Percentiles rank a stretch among this genome's conserved stretches.
Evolutionary conservation across 208 protist genomes (phyloP).

Genomic region (Wallacemonas sp.): DNA sequence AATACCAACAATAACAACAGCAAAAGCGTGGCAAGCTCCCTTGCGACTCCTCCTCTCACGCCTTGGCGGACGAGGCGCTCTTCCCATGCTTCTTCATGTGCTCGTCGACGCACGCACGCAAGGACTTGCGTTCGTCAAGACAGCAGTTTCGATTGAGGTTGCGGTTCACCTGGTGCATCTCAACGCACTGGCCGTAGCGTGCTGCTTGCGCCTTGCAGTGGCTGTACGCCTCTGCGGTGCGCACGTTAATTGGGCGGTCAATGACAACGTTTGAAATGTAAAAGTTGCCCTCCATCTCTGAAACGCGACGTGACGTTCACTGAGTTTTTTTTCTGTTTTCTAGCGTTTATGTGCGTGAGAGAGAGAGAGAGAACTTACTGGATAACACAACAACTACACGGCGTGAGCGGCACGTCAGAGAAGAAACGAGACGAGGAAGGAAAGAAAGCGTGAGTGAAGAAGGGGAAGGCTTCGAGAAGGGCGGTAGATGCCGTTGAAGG

Average conservation of each 20-base stretch:
- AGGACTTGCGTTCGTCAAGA: conserved; percentile 43
- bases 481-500: too few relatives aligned
- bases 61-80: neutral
- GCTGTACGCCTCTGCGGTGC: conserved; percentile 57
- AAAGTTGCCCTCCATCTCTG: conserved; percentile 88
- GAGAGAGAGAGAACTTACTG: too few relatives aligned
- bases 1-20: too few relatives aligned
- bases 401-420: neutral
- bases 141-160: conserved; percentile 59
- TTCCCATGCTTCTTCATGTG: conserved; percentile 30
- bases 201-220: conserved; percentile 54
- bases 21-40: too few relatives aligned
- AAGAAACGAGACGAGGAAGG: neutral
- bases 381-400: too few relatives aligned
- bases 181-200: conserved; percentile 72
- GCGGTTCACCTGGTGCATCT: conserved; percentile 77
- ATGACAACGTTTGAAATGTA: conserved; percentile 81
- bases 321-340: conserved; percentile 21
- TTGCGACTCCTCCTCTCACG: too few relatives aligned
- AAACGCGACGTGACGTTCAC: conserved; percentile 4
- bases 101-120: conserved; percentile 64
- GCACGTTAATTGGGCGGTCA: conserved; percentile 48
- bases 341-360: conserved; percentile 3
- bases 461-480: neutral
- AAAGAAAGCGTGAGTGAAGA: conserved; percentile 1